Evolutionary conservation across 306 rosid genomes (phyloP), one percentile per base, ranked within the genome.

Genomic region (Fagus crenata): DNA sequence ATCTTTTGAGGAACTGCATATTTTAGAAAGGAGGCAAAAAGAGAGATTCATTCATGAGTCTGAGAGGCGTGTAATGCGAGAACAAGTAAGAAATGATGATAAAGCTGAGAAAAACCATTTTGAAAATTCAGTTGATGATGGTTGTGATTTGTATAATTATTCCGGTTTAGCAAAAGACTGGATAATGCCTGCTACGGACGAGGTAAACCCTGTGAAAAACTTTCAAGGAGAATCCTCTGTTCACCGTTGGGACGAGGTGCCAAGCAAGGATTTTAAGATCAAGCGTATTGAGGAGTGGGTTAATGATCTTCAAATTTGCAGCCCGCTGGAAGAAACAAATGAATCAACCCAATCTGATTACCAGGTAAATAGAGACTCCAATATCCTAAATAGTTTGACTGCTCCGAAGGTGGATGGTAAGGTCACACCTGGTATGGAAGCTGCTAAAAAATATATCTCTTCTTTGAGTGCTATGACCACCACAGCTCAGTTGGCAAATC

Each of bases 271-370:
- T 71, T 90, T 85, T 81, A 89, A 83, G 87, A 56, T 87, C 12
- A 95, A 91, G 87, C 92, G 97, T 28, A 89, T 90, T 53, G 91
- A 88, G 84, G 97, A 95, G 76, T 95, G 99, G 99, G 96, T 95
- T 13, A 87, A 61, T 17, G 95, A 78, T 85, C 89, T 95, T 86
- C 91, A 86, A 80, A 72, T 82, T 72, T 85, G 91, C 83, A 84
- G 76, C 84, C 91, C 75, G 2, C n/a, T 61, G 56, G 93, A 92
- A 71, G 93, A 88, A 84, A 71, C 83, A 49, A 74, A 63, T 84
- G 93, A 89, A 18, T 77, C 76, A 33, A 71, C 80, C 28, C 80
- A 88, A 60, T 75, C 78, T 65, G 36, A 46, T 67, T 80, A 82
- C 76, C 90, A 82, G 60, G 35, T 56, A 68, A 83, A 68, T 78